A percentile compares a stretch with the other conserved stretches of the same genome.
phyloP scores from a whole-genome alignment of 2,329 filamentous ascomycete genomes.

The Xylariaceae sp. region DNA sequence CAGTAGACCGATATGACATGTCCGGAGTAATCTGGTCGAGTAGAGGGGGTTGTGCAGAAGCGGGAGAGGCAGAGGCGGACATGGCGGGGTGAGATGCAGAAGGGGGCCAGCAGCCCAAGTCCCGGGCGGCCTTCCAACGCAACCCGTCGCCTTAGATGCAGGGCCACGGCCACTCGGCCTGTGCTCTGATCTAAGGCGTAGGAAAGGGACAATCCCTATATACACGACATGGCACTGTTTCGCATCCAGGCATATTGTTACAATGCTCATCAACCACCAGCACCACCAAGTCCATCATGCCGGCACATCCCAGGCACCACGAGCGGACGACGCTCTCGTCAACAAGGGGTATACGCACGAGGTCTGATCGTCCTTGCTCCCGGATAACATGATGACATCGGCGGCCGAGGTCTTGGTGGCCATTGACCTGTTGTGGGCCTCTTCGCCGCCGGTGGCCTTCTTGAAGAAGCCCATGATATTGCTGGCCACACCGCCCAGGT shows the following conservation, averaged over 20 bases:
- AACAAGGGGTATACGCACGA: conserved; percentile 50
- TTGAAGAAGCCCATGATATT: conserved; percentile 82
- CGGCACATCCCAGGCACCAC: not conserved
- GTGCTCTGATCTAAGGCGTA: conserved; percentile 35
- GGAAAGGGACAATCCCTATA: conserved; percentile 9
- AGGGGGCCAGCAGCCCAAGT: not conserved
- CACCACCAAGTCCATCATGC: conserved; percentile 2
- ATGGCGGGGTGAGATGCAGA: not conserved
- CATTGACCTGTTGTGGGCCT: conserved; percentile 72
- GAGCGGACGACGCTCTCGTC: no score
- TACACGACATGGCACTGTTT: no score
- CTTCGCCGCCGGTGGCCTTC: conserved; percentile 67
- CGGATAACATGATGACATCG: conserved; percentile 97
- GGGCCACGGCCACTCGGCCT: conserved; percentile 27
- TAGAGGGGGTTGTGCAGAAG: no score
- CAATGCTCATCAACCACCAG: no score
- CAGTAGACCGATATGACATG: no score
- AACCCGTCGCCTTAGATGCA: conserved; percentile 38
- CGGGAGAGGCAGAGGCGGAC: not conserved
- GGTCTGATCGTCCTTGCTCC: conserved; percentile 92
- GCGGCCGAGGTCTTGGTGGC: conserved; percentile 89
- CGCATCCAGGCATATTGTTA: no score
- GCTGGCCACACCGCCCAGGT: conserved; percentile 72
- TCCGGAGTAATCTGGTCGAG: not conserved
- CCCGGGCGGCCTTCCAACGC: conserved; percentile 28